Evolutionary conservation across 768 basidiomycete genomes (phyloP).

Genomic region (Suillus paluster): DNA sequence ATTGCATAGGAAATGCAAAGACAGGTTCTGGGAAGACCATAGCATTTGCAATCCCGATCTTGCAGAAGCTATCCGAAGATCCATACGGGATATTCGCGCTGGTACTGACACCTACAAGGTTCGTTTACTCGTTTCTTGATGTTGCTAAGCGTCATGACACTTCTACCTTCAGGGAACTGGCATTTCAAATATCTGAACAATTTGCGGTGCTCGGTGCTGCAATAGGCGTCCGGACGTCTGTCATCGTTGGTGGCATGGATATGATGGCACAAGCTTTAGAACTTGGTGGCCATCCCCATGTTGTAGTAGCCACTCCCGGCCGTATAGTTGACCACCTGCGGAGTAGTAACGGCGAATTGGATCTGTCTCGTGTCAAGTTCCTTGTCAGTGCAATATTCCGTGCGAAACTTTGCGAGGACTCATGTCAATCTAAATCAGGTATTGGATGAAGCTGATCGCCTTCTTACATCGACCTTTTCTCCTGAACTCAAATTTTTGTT

Average conservation of each 20-base stretch:
- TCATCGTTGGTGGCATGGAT: constrained; percentile 98
- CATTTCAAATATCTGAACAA: constrained; percentile 97
- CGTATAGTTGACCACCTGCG: constrained; percentile 89
- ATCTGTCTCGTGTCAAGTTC: constrained; percentile 82
- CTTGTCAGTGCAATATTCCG: constrained; percentile 55
- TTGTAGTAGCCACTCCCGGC: constrained; percentile 95
- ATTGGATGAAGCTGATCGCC: constrained; percentile 94
- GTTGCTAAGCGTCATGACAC: constrained; percentile 3
- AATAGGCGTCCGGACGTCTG: constrained; percentile 81
- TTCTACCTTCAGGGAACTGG: constrained; percentile 73
- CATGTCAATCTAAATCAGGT: constrained; percentile 52
- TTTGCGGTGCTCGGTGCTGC: constrained; percentile 88
- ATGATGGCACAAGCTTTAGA: constrained; percentile 94
- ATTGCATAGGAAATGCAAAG: constrained; percentile 97
- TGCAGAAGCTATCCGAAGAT: constrained; percentile 85
- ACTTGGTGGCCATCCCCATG: constrained; percentile 82
- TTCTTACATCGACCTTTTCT: constrained; percentile 88
- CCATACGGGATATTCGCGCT: constrained; percentile 96
- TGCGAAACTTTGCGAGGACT: background rate
- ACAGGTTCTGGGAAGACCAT: constrained; percentile 98
- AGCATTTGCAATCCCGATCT: constrained; percentile 94
- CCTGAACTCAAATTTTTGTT: constrained; percentile 84
- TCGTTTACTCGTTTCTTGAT: constrained; percentile 20
- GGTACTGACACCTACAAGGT: constrained; percentile 95
- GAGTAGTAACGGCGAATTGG: constrained; percentile 79